These are phyloP conservation scores for Macrotyloma uniflorum DNA, from an alignment of 306 rosid genomes.

Conservation along the genomic window DNA sequence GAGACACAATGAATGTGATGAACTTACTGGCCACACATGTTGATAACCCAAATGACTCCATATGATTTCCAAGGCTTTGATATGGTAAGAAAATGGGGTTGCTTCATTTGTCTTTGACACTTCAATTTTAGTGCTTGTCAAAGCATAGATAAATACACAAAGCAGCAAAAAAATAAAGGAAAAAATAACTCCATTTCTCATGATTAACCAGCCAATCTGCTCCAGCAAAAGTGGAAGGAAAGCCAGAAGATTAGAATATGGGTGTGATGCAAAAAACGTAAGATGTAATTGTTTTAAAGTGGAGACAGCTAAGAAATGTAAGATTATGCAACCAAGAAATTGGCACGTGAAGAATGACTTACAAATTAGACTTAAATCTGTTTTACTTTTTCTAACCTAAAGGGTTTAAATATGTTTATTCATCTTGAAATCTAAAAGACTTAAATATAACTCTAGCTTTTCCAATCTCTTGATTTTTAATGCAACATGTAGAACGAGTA, in stretches of 20 bases:
- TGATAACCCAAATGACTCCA: constrained; percentile 59
- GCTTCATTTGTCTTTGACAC: constrained; percentile 39
- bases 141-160: constrained; percentile 53
- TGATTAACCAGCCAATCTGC: constrained; percentile 31
- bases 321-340: neutral
- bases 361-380: too few relatives aligned
- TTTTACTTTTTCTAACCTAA: too few relatives aligned
- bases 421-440: too few relatives aligned
- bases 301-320: neutral
- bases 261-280: too few relatives aligned
- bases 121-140: constrained; percentile 46
- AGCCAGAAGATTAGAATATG: neutral
- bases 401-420: too few relatives aligned
- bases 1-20: neutral
- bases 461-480: too few relatives aligned
- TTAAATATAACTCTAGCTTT: too few relatives aligned
- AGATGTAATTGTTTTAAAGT: neutral
- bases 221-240: neutral
- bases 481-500: too few relatives aligned
- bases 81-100: constrained; percentile 36
- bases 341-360: neutral
- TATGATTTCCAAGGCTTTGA: constrained; percentile 55
- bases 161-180: constrained; percentile 39
- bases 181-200: constrained; percentile 39
- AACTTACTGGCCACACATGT: constrained; percentile 88